Percentiles rank a stretch among this genome's conserved stretches.
Evolutionary conservation across 1,139 yeast genomes (phyloP).

Genomic region (Candida sp.): DNA sequence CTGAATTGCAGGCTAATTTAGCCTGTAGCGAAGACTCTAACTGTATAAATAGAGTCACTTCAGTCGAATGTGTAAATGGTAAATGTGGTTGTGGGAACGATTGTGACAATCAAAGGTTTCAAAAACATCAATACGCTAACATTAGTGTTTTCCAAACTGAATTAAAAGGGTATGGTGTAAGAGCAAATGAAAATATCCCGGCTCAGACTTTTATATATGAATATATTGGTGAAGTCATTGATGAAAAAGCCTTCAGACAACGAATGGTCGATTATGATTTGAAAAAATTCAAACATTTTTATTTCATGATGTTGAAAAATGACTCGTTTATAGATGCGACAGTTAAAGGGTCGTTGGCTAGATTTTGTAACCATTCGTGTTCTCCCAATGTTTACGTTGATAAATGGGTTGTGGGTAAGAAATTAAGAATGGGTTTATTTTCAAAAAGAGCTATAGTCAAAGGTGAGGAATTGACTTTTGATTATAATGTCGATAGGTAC

Average conservation of each 20-base stretch:
- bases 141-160: slow-evolving; percentile 81
- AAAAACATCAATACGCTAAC: slow-evolving; percentile 63
- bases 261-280: slow-evolving; percentile 75
- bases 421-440: slow-evolving; percentile 91
- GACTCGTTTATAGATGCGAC: slow-evolving; percentile 97
- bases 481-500: slow-evolving; percentile 93
- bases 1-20: slow-evolving; percentile 33
- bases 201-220: slow-evolving; percentile 78
- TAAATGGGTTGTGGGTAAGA: slow-evolving; percentile 95
- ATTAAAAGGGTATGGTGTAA: slow-evolving; percentile 83
- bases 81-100: slow-evolving; percentile 69
- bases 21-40: slow-evolving; percentile 88
- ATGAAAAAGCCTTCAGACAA: slow-evolving; percentile 64
- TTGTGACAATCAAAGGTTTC: slow-evolving; percentile 89
- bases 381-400: slow-evolving; percentile 93
- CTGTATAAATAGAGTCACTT: slow-evolving; percentile 89
- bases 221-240: slow-evolving; percentile 92
- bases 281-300: slow-evolving; percentile 78
- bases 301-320: slow-evolving; percentile 95
- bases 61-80: slow-evolving; percentile 86
- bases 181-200: slow-evolving; percentile 60
- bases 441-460: slow-evolving; percentile 67
- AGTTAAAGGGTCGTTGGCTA: slow-evolving; percentile 76
- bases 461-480: slow-evolving; percentile 94
- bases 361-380: slow-evolving; percentile 95